Evolutionary conservation across 495 filamentous ascomycete genomes (phyloP).

Genomic region (Apodospora peruviana): DNA sequence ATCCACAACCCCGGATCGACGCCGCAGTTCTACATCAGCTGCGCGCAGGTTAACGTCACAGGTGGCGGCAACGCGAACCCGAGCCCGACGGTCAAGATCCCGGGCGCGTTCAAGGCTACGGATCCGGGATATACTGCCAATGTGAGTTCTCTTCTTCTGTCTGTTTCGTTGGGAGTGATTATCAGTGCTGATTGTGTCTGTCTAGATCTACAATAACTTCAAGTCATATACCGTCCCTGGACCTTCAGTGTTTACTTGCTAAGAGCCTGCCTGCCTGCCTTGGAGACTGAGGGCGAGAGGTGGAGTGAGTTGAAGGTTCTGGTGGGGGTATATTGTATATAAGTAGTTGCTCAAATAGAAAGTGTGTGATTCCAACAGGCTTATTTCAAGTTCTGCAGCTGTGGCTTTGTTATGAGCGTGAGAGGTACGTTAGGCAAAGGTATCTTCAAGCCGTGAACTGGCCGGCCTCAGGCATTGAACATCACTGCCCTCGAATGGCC

Average conservation of each 20-base stretch:
- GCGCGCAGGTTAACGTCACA: constrained; percentile 53
- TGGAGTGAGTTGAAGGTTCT: too few species aligned
- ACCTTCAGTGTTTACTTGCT: constrained; percentile 33
- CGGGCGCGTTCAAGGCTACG: constrained; percentile 48
- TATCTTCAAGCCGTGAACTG: too few species aligned
- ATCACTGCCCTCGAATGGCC: too few species aligned
- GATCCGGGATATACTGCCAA: constrained; percentile 51
- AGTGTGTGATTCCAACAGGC: too few species aligned
- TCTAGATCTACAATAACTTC: constrained; percentile 47
- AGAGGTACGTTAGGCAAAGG: too few species aligned
- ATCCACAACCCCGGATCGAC: constrained; percentile 52
- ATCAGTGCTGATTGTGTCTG: background rate
- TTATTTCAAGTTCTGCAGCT: too few species aligned
- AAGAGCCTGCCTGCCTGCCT: background rate
- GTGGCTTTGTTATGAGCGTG: too few species aligned
- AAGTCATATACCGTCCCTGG: constrained; percentile 45
- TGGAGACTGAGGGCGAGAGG: too few species aligned
- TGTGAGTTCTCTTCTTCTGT: constrained; percentile 11
- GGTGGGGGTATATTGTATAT: too few species aligned
- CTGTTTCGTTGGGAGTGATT: background rate
- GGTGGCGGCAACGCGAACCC: constrained; percentile 45
- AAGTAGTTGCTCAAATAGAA: too few species aligned
- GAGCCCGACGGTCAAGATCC: constrained; percentile 43
- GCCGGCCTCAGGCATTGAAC: too few species aligned
- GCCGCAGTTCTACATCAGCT: constrained; percentile 51